Percentiles rank a stretch among this genome's conserved stretches.
phyloP scores from a whole-genome alignment of 1,139 yeast species.

The Suzukiozyma palmioleophila region DNA sequence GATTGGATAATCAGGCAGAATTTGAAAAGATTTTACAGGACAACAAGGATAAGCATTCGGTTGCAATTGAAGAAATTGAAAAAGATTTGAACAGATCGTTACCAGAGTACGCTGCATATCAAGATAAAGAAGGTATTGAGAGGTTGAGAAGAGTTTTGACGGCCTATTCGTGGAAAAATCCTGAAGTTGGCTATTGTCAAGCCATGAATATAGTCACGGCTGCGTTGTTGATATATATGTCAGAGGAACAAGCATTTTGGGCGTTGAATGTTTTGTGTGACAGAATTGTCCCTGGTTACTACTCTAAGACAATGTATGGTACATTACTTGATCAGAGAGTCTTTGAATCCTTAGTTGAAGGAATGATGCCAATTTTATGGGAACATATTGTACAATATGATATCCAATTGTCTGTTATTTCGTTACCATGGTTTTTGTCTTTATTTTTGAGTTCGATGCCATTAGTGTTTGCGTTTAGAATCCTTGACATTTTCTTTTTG shows the following conservation, averaged over 20 bases:
- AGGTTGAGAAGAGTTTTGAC: slow-evolving; percentile 83
- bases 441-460: slow-evolving; percentile 93
- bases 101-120: slow-evolving; percentile 96
- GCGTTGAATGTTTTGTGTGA: slow-evolving; percentile 80
- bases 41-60: slow-evolving; percentile 59
- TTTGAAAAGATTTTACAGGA: slow-evolving; percentile 57
- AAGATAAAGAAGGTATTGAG: slow-evolving; percentile 76
- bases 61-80: slow-evolving; percentile 94
- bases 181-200: slow-evolving; percentile 97
- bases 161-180: slow-evolving; percentile 95
- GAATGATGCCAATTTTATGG: slow-evolving; percentile 86
- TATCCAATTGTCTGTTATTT: slow-evolving; percentile 90
- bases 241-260: slow-evolving; percentile 98
- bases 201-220: slow-evolving; percentile 99
- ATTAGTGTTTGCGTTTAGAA: slow-evolving; percentile 84
- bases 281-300: slow-evolving; percentile 87
- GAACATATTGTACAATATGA: slow-evolving; percentile 74
- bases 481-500: slow-evolving; percentile 84
- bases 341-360: slow-evolving; percentile 83
- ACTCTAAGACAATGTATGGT: slow-evolving; percentile 97
- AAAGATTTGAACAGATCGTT: slow-evolving; percentile 90
- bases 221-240: slow-evolving; percentile 85
- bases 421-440: slow-evolving; percentile 95
- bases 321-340: slow-evolving; percentile 91
- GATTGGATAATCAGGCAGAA: slow-evolving; percentile 59